Conservation (phyloP, 306 rosid species). For the Vicia villosa region DNA sequence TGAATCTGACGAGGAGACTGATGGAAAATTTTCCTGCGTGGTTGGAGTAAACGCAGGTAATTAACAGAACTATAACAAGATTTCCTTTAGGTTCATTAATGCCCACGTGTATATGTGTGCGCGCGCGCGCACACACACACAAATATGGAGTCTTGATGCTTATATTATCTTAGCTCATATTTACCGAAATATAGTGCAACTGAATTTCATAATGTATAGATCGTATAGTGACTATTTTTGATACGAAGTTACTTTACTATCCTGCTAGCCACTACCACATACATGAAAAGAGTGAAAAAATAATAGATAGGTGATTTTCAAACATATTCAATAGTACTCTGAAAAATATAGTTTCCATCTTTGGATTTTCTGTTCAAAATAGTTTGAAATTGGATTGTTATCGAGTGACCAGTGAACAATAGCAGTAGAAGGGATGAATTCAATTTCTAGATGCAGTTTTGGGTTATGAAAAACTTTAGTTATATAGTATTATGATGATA, state of each 20-base stretch:
- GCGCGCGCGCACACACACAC: too few relatives aligned
- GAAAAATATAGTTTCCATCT: not conserved
- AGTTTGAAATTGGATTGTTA: conserved; percentile 8
- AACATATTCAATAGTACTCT: conserved; percentile 1
- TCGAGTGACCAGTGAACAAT: not conserved
- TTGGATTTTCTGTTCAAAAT: not conserved
- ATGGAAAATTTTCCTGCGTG: conserved; percentile 72
- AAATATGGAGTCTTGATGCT: not conserved
- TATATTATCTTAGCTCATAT: not conserved
- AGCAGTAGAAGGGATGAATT: not conserved
- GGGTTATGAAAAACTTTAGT: conserved; percentile 2
- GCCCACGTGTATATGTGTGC: too few relatives aligned
- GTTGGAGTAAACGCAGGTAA: conserved; percentile 64
- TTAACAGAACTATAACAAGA: conserved; percentile 35
- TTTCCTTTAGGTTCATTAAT: conserved; percentile 2
- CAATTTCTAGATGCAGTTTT: conserved; percentile 21
- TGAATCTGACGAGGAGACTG: conserved; percentile 86
- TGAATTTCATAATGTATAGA: not conserved
- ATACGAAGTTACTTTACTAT: too few relatives aligned
- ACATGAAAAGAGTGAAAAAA: too few relatives aligned
- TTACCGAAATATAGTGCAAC: not conserved
- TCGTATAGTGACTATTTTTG: too few relatives aligned
- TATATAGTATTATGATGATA: conserved; percentile 7
- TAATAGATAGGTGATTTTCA: not conserved
- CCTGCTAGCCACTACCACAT: too few relatives aligned